Percentiles rank a stretch among this genome's conserved stretches.
Conservation (phyloP, 176 grass and related monocot genomes). For the Lolium perenne region DNA sequence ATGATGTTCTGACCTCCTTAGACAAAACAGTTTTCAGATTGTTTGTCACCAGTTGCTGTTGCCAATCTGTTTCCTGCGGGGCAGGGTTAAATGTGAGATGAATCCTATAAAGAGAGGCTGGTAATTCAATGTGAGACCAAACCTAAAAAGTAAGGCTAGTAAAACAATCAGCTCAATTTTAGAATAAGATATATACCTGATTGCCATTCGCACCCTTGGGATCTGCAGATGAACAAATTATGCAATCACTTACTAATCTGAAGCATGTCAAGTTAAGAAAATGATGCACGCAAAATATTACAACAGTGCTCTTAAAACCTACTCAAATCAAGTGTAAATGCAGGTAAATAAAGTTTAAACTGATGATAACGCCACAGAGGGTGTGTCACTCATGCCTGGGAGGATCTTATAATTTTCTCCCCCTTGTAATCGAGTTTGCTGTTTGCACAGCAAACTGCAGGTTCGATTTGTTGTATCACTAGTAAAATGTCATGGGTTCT, state of each 20-base stretch:
- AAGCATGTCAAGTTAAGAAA: constrained; percentile 19
- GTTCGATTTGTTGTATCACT: constrained; percentile 5
- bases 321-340: background rate
- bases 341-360: constrained; percentile 7
- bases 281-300: constrained; percentile 1
- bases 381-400: background rate
- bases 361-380: background rate
- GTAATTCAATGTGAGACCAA: constrained; percentile 22
- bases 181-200: constrained; percentile 57
- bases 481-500: background rate
- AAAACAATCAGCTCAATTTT: constrained; percentile 6
- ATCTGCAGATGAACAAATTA: constrained; percentile 64
- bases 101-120: constrained; percentile 18
- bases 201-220: constrained; percentile 41
- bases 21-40: constrained; percentile 85
- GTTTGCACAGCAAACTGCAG: background rate
- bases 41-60: constrained; percentile 57
- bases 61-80: constrained; percentile 65
- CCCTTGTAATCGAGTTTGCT: background rate
- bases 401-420: background rate
- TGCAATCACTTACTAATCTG: constrained; percentile 7
- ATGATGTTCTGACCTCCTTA: constrained; percentile 70
- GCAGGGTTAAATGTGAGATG: constrained; percentile 37
- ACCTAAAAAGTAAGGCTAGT: constrained; percentile 14
- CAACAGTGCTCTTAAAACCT: background rate